Conservation (phyloP, 1,139 yeast genomes). For the Pneumocystis carinii region DNA sequence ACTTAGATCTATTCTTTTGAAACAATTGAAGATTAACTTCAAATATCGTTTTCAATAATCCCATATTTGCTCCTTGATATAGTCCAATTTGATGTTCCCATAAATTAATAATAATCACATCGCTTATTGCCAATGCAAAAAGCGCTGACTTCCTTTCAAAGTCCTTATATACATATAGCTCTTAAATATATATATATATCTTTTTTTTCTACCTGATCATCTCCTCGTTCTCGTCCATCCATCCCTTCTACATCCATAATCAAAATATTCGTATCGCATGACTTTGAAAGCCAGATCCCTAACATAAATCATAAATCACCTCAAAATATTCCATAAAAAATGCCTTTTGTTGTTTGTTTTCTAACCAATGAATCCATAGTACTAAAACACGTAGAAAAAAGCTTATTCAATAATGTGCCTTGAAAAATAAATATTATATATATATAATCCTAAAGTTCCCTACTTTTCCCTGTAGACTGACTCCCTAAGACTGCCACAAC, state of each 20-base stretch:
- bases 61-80: slow-evolving; percentile 97
- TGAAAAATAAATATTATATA: not conserved
- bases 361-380: slow-evolving; percentile 84
- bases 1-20: slow-evolving; percentile 22
- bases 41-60: slow-evolving; percentile 80
- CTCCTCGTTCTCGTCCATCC: slow-evolving; percentile 95
- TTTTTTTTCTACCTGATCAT: slow-evolving; percentile 43
- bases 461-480: slow-evolving; percentile 86
- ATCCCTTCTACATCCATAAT: slow-evolving; percentile 97
- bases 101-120: slow-evolving; percentile 74
- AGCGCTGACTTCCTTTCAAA: slow-evolving; percentile 92
- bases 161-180: slow-evolving; percentile 28
- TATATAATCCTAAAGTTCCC: not conserved
- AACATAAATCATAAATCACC: not conserved
- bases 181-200: not conserved
- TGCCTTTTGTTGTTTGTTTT: slow-evolving; percentile 82
- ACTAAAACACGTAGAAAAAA: slow-evolving; percentile 77
- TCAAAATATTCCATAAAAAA: slow-evolving; percentile 19
- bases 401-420: slow-evolving; percentile 56
- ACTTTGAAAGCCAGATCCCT: slow-evolving; percentile 18
- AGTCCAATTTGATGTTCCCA: slow-evolving; percentile 97
- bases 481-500: slow-evolving; percentile 93
- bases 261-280: slow-evolving; percentile 30
- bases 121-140: slow-evolving; percentile 85
- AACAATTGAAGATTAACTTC: slow-evolving; percentile 84